phyloP scores from a whole-genome alignment of 2,329 filamentous ascomycete genomes.

The Cladosporium phlei region DNA sequence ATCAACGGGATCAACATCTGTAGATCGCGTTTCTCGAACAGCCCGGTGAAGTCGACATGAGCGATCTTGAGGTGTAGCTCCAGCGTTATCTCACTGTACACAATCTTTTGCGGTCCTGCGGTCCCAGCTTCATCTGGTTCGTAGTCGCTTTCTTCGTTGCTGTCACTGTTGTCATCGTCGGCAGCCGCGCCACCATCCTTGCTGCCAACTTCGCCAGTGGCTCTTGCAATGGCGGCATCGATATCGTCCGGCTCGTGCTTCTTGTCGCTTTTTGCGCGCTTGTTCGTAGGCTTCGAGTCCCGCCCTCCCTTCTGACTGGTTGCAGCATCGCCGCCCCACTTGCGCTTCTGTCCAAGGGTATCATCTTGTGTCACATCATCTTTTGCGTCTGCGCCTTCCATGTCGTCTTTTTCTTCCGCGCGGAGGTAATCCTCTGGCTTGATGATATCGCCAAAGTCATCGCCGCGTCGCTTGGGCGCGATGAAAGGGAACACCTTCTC shows the following conservation, averaged over 20 bases:
- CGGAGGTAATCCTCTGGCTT: slow-evolving; percentile 89
- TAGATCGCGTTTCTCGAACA: slow-evolving; percentile 89
- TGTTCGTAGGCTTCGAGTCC: slow-evolving; percentile 40
- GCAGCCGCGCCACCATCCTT: neutral
- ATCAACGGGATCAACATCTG: slow-evolving; percentile 94
- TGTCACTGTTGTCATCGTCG: slow-evolving; percentile 21
- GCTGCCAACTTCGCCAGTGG: slow-evolving; percentile 33
- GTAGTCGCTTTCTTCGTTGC: slow-evolving; percentile 38
- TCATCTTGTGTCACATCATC: slow-evolving; percentile 47
- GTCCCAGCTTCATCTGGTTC: slow-evolving; percentile 48
- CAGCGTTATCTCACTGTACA: slow-evolving; percentile 60
- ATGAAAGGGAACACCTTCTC: slow-evolving; percentile 90
- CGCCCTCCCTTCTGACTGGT: slow-evolving; percentile 19
- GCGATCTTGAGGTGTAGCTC: slow-evolving; percentile 70
- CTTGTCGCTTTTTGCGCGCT: slow-evolving; percentile 55
- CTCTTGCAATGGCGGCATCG: slow-evolving; percentile 30
- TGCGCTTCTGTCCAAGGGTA: slow-evolving; percentile 79
- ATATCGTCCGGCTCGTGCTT: slow-evolving; percentile 32
- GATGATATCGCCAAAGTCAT: slow-evolving; percentile 93
- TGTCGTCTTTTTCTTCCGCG: slow-evolving; percentile 81
- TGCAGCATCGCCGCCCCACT: slow-evolving; percentile 77
- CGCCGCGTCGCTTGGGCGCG: slow-evolving; percentile 69
- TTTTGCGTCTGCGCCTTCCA: slow-evolving; percentile 60
- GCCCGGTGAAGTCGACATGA: slow-evolving; percentile 84
- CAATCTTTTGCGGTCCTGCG: slow-evolving; percentile 70